Conservation (phyloP, 805 yeast genomes). For the Lipomyces starkeyi region DNA sequence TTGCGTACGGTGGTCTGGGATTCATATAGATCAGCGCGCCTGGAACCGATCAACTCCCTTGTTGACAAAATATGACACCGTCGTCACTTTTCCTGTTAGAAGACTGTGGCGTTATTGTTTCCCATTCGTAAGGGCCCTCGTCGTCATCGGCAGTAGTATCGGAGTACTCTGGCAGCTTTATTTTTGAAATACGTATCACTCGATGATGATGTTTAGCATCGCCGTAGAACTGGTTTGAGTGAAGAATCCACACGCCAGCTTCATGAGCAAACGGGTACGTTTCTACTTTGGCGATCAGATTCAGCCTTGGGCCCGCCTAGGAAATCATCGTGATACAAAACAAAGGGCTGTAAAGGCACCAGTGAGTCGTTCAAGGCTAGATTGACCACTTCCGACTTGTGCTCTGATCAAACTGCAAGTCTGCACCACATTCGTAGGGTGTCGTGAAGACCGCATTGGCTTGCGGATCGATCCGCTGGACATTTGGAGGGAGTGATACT, state of each 20-base stretch:
- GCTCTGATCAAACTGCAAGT: too few relatives aligned
- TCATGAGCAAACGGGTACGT: slow-evolving; percentile 41
- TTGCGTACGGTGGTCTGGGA: slow-evolving; percentile 31
- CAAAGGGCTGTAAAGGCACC: slow-evolving; percentile 25
- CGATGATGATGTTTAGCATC: slow-evolving; percentile 16
- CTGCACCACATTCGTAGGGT: slow-evolving; percentile 6
- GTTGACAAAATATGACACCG: slow-evolving; percentile 39
- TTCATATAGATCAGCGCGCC: slow-evolving; percentile 38
- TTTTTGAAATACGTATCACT: slow-evolving; percentile 28
- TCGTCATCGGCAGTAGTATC: slow-evolving; percentile 9
- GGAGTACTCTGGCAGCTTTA: slow-evolving; percentile 25
- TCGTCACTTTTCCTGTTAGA: slow-evolving; percentile 38
- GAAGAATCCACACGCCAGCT: slow-evolving; percentile 43
- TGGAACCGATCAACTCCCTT: slow-evolving; percentile 38
- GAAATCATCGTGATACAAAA: slow-evolving; percentile 31
- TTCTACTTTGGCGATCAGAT: slow-evolving; percentile 32
- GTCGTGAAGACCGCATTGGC: slow-evolving; percentile 3
- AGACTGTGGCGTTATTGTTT: slow-evolving; percentile 34
- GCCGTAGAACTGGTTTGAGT: slow-evolving; percentile 38
- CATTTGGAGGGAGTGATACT: not conserved
- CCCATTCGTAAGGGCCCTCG: slow-evolving; percentile 31
- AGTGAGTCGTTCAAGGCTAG: not conserved
- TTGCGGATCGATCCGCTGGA: not conserved
- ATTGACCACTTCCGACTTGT: not conserved
- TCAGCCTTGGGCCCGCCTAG: slow-evolving; percentile 26